phyloP scores from a whole-genome alignment of 2,329 filamentous ascomycete species.

The Coniochaeta ligniaria region DNA sequence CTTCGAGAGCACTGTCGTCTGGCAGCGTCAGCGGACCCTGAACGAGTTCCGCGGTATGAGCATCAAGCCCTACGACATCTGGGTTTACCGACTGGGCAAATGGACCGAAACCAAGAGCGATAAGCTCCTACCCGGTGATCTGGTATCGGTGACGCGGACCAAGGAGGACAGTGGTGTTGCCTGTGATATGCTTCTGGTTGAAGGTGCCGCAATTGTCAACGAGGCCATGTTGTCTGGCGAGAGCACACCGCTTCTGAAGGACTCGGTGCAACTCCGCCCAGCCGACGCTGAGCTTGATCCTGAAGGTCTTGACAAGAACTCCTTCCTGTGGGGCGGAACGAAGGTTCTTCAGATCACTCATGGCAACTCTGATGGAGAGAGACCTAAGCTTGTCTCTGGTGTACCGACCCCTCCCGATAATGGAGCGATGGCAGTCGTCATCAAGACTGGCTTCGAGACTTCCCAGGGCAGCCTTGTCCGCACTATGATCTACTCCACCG shows the following conservation, averaged over 20 bases:
- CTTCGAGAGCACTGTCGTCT: slow-evolving; percentile 98
- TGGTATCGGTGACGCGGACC: slow-evolving; percentile 85
- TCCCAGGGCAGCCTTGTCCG: slow-evolving; percentile 95
- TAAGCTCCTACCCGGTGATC: slow-evolving; percentile 83
- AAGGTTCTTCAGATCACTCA: slow-evolving; percentile 96
- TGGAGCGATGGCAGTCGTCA: slow-evolving; percentile 86
- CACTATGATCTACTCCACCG: slow-evolving; percentile 99
- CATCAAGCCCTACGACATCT: slow-evolving; percentile 96
- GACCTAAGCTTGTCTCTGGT: slow-evolving; percentile 64
- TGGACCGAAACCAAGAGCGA: slow-evolving; percentile 90
- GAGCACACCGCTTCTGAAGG: slow-evolving; percentile 93
- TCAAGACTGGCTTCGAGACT: slow-evolving; percentile 97
- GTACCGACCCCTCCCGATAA: slow-evolving; percentile 84
- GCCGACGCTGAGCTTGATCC: slow-evolving; percentile 73
- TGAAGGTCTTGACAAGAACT: slow-evolving; percentile 91
- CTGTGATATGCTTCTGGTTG: slow-evolving; percentile 92
- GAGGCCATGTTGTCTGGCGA: slow-evolving; percentile 99
- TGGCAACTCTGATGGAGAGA: slow-evolving; percentile 68
- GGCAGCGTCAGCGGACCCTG: slow-evolving; percentile 93
- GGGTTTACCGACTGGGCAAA: slow-evolving; percentile 78
- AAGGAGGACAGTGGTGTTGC: slow-evolving; percentile 97
- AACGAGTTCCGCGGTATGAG: slow-evolving; percentile 98
- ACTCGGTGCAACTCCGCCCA: slow-evolving; percentile 87
- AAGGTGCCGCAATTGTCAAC: slow-evolving; percentile 95
- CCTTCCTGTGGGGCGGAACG: slow-evolving; percentile 93